Evolutionary conservation across 208 protist species (phyloP).

Genomic region (Crithidia mellificae): DNA sequence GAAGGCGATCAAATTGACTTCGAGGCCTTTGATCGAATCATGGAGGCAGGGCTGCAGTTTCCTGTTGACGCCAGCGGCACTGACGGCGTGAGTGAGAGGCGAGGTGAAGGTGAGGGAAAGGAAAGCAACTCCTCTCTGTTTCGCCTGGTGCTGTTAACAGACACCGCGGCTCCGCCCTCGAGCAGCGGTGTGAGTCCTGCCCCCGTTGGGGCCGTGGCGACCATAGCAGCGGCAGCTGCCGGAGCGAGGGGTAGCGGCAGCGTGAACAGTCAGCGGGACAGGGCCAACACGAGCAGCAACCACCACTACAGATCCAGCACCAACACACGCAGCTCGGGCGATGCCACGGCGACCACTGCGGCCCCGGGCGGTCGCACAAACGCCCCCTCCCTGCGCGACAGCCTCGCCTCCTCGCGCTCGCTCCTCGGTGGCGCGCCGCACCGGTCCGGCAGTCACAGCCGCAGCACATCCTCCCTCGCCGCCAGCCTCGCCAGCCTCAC

Average conservation of each 20-base stretch:
- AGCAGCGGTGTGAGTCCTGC: neutral
- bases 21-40: constrained; percentile 19
- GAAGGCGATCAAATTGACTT: constrained; percentile 17
- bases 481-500: constrained; percentile 10
- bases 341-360: neutral
- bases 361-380: neutral
- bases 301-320: neutral
- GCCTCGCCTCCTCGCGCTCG: neutral
- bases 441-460: constrained; percentile 4
- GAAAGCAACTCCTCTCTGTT: neutral
- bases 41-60: constrained; percentile 16
- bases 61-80: neutral
- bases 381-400: neutral
- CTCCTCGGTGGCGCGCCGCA: neutral
- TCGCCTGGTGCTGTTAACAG: constrained; percentile 1
- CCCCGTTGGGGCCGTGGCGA: no score
- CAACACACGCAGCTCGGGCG: neutral
- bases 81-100: neutral
- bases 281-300: no score
- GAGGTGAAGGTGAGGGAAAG: neutral
- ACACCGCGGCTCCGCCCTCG: neutral
- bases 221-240: no score
- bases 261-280: no score
- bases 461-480: constrained; percentile 8
- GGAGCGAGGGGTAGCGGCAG: no score